These are phyloP conservation scores for Cytidiella melzeri DNA, from an alignment of 768 basidiomycete species.

Conservation along the genomic window DNA sequence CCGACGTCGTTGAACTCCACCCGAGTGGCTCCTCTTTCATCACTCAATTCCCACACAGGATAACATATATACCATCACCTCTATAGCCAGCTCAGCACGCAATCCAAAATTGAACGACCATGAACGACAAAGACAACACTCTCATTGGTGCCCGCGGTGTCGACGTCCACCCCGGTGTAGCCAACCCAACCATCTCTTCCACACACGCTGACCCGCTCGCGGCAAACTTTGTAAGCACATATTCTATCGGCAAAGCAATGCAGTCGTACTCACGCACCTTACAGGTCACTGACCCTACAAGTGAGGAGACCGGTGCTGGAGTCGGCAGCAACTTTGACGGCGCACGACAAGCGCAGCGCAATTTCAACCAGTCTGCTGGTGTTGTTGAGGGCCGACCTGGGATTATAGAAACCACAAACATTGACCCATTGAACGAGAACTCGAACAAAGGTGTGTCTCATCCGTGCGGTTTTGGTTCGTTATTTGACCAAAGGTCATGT, in stretches of 20 bases:
- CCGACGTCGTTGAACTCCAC: background rate
- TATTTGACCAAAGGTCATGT: too few relatives aligned
- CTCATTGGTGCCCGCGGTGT: conserved; percentile 26
- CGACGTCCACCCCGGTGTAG: conserved; percentile 37
- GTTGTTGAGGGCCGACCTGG: conserved; percentile 49
- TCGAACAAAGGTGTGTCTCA: conserved; percentile 32
- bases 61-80: background rate
- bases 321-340: conserved; percentile 35
- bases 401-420: conserved; percentile 49
- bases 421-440: conserved; percentile 44
- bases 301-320: conserved; percentile 34
- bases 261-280: background rate
- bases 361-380: conserved; percentile 37
- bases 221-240: conserved; percentile 38
- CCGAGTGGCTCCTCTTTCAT: conserved; percentile 5
- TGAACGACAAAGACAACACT: conserved; percentile 26
- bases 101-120: conserved; percentile 26
- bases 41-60: background rate
- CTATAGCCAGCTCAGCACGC: background rate
- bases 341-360: conserved; percentile 32
- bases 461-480: too few relatives aligned
- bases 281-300: conserved; percentile 38
- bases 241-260: background rate
- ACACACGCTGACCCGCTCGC: conserved; percentile 30
- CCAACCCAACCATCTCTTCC: conserved; percentile 38